Evolutionary conservation across 805 yeast genomes (phyloP).

Genomic region (Yarrowia sp.): DNA sequence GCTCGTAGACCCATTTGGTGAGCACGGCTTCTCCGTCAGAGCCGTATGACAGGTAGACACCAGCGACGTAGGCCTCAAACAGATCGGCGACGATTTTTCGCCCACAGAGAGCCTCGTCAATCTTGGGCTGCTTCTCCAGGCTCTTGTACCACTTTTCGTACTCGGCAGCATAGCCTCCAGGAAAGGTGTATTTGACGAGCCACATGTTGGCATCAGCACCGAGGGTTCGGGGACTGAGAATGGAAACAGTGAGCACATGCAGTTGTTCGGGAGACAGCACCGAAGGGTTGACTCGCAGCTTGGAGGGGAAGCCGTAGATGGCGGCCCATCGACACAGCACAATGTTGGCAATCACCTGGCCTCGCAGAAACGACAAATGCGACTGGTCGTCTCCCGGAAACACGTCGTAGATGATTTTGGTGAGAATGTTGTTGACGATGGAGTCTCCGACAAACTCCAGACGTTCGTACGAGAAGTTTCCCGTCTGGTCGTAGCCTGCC

Average conservation of each 20-base stretch:
- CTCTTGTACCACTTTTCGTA: slow-evolving; percentile 5
- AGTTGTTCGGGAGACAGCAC: slow-evolving; percentile 53
- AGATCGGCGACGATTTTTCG: slow-evolving; percentile 81
- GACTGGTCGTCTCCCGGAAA: slow-evolving; percentile 84
- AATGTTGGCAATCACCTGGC: slow-evolving; percentile 74
- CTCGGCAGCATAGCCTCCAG: slow-evolving; percentile 20
- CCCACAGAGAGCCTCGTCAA: slow-evolving; percentile 38
- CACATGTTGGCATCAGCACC: slow-evolving; percentile 20
- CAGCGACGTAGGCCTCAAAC: slow-evolving; percentile 94
- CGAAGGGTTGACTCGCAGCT: slow-evolving; percentile 1
- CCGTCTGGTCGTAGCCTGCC: slow-evolving; percentile 49
- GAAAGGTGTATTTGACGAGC: slow-evolving; percentile 23
- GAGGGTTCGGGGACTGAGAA: slow-evolving; percentile 18
- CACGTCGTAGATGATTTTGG: slow-evolving; percentile 67
- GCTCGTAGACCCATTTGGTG: slow-evolving; percentile 48
- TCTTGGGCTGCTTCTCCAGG: slow-evolving; percentile 21
- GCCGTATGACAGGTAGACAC: slow-evolving; percentile 66
- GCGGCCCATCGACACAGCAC: slow-evolving; percentile 73
- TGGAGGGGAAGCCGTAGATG: slow-evolving; percentile 57
- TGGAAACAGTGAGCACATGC: slow-evolving; percentile 6
- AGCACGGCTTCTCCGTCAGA: slow-evolving; percentile 47
- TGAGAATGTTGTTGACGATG: slow-evolving; percentile 72
- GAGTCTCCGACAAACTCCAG: slow-evolving; percentile 93
- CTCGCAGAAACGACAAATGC: slow-evolving; percentile 71
- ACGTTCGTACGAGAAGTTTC: slow-evolving; percentile 79